Percentiles rank a stretch among this genome's conserved stretches.
Evolutionary conservation across 192 early-diverging fungal genomes (phyloP).

Genomic region (Glomus cerebriforme): DNA sequence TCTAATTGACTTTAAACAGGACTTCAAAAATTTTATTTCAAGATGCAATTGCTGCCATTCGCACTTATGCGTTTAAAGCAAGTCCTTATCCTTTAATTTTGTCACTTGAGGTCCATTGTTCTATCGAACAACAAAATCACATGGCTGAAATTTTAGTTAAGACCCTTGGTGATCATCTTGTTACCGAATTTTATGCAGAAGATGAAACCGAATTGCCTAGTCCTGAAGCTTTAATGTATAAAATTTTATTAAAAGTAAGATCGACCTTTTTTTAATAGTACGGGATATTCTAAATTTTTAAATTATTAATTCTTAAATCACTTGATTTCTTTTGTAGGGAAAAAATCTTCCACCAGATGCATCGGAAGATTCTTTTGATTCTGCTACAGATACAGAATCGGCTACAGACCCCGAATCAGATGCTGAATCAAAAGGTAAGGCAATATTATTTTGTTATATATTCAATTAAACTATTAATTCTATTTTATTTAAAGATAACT

Average conservation of each 20-base stretch:
- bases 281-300: no score
- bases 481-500: constrained; percentile 9
- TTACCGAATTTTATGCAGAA: constrained; percentile 47
- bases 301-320: neutral
- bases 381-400: constrained; percentile 35
- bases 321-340: neutral
- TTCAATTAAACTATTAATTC: neutral
- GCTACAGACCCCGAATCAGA: constrained; percentile 47
- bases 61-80: constrained; percentile 81
- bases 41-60: constrained; percentile 82
- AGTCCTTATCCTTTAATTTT: constrained; percentile 83
- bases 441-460: neutral
- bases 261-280: neutral
- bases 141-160: constrained; percentile 73
- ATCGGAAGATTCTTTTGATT: constrained; percentile 8
- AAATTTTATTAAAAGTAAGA: constrained; percentile 78
- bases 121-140: constrained; percentile 66
- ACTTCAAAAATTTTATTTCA: constrained; percentile 79
- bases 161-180: constrained; percentile 69
- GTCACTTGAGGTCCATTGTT: constrained; percentile 84
- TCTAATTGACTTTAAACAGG: constrained; percentile 30
- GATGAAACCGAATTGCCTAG: constrained; percentile 61
- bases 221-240: constrained; percentile 66
- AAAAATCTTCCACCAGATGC: constrained; percentile 19
- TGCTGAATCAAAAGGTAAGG: constrained; percentile 36